A percentile compares a stretch with the other conserved stretches of the same genome.
Evolutionary conservation across 108 stramenopile species (phyloP).

Genomic region (Hondaea fermentalgiana): DNA sequence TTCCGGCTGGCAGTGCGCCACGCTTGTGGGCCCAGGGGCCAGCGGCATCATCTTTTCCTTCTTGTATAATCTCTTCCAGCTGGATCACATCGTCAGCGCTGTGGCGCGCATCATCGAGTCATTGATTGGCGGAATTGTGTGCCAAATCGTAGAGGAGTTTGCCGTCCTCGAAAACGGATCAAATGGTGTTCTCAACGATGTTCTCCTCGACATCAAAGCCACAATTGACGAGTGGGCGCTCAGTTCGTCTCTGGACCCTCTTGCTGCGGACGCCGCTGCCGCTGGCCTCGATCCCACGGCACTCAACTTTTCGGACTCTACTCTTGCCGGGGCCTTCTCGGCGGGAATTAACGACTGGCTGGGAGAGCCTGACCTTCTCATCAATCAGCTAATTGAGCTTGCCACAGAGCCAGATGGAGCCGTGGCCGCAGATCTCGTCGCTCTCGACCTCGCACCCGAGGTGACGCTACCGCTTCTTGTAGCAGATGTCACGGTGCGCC

Average conservation of each 20-base stretch:
- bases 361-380: neutral
- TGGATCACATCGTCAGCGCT: neutral
- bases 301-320: neutral
- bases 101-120: neutral
- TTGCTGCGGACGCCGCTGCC: neutral
- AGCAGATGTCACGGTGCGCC: neutral
- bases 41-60: neutral
- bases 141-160: neutral
- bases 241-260: neutral
- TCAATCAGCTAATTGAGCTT: neutral
- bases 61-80: neutral
- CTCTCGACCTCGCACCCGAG: neutral
- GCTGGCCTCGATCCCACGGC: neutral
- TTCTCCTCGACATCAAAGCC: neutral
- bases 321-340: neutral
- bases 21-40: too few species aligned
- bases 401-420: neutral
- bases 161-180: neutral
- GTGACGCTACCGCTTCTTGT: neutral
- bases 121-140: neutral
- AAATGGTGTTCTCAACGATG: neutral
- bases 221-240: neutral
- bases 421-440: neutral
- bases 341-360: neutral
- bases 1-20: too few species aligned